Percentiles rank a stretch among this genome's conserved stretches.
These are phyloP conservation scores for Fusarium xyrophilum DNA, from an alignment of 2,329 filamentous ascomycete genomes.

Conservation along the genomic window DNA sequence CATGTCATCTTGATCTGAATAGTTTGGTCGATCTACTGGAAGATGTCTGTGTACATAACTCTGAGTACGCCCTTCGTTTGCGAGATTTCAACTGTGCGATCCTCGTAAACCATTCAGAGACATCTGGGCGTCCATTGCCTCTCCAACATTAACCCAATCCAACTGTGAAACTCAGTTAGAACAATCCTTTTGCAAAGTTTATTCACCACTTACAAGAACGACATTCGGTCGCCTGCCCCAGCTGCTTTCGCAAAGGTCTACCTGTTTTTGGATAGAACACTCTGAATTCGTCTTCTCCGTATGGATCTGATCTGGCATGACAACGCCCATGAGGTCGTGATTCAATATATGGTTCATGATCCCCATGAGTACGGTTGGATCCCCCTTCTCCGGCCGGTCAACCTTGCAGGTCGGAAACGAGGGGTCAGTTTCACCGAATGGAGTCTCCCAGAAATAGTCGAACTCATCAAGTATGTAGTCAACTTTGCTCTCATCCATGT, in stretches of 20 bases:
- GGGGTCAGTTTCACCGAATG: slow-evolving; percentile 67
- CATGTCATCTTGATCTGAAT: background rate
- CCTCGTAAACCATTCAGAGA: slow-evolving; percentile 48
- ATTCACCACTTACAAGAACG: slow-evolving; percentile 38
- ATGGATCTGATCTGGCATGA: slow-evolving; percentile 44
- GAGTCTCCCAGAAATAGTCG: slow-evolving; percentile 74
- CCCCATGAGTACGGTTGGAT: slow-evolving; percentile 39
- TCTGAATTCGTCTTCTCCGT: slow-evolving; percentile 48
- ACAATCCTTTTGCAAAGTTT: background rate
- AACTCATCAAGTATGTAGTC: slow-evolving; percentile 71
- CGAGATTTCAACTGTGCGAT: background rate
- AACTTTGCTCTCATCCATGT: slow-evolving; percentile 56
- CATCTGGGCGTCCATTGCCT: slow-evolving; percentile 49
- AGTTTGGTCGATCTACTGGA: background rate
- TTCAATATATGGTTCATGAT: slow-evolving; percentile 44
- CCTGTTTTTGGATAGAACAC: slow-evolving; percentile 38
- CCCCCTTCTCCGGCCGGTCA: slow-evolving; percentile 60
- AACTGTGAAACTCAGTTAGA: slow-evolving; percentile 43
- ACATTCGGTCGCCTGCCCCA: slow-evolving; percentile 40
- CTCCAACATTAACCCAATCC: slow-evolving; percentile 52
- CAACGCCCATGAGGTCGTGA: slow-evolving; percentile 38
- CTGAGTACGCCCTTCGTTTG: background rate
- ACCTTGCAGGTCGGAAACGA: slow-evolving; percentile 70
- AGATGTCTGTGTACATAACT: background rate
- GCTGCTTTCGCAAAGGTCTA: slow-evolving; percentile 34